Conservation (phyloP, 352 stramenopile species). For the Blastocystis sp. region DNA sequence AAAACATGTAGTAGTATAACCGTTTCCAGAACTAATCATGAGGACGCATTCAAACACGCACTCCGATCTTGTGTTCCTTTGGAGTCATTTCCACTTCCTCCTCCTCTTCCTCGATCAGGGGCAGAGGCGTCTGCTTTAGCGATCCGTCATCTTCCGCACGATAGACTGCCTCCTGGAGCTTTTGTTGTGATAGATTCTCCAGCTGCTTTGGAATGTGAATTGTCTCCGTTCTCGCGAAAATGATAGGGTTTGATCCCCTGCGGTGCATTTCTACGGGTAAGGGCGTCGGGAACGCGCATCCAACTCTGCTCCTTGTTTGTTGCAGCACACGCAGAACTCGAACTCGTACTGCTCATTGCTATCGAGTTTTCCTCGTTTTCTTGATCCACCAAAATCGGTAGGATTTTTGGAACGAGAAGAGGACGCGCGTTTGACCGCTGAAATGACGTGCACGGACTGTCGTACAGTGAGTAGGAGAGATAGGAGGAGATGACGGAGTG, state of each 20-base stretch:
- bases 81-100: slow-evolving; percentile 4
- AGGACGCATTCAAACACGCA: background rate
- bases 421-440: too few species aligned
- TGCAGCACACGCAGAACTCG: too few species aligned
- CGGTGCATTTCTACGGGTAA: background rate
- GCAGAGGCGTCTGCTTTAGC: slow-evolving; percentile 3
- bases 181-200: background rate
- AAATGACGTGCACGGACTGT: too few species aligned
- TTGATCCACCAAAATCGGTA: too few species aligned
- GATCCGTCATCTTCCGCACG: slow-evolving; percentile 18
- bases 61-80: slow-evolving; percentile 5
- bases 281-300: background rate
- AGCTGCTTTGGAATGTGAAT: slow-evolving; percentile 57
- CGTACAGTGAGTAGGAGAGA: too few species aligned
- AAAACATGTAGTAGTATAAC: slow-evolving; percentile 31
- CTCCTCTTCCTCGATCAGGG: slow-evolving; percentile 17
- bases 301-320: too few species aligned
- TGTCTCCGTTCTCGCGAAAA: slow-evolving; percentile 67
- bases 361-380: too few species aligned
- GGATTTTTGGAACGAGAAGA: too few species aligned
- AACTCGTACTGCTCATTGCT: too few species aligned
- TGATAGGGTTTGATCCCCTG: slow-evolving; percentile 47
- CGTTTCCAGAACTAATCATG: slow-evolving; percentile 46
- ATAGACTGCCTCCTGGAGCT: slow-evolving; percentile 62
- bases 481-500: too few species aligned